Conservation (phyloP, 2,329 filamentous ascomycete genomes). For the Sclerotinia glacialis region DNA sequence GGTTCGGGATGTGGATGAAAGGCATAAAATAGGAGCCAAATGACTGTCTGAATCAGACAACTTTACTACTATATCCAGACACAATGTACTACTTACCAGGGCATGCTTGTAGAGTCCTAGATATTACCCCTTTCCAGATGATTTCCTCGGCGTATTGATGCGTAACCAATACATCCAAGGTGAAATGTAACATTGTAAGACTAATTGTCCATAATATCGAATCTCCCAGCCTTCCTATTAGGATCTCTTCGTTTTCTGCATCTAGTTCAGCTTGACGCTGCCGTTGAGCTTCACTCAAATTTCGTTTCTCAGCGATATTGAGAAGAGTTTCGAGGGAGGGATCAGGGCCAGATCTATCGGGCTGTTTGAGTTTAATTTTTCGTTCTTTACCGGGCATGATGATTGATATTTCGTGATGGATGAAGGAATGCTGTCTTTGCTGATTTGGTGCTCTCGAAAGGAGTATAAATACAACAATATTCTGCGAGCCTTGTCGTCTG, state of each 20-base stretch:
- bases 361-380: conserved; percentile 63
- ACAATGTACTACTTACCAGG: conserved; percentile 44
- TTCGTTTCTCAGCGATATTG: conserved; percentile 64
- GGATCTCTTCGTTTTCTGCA: conserved; percentile 31
- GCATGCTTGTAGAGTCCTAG: conserved; percentile 53
- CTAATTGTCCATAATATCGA: conserved; percentile 58
- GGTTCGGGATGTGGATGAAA: conserved; percentile 43
- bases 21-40: conserved; percentile 38
- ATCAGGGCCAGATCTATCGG: conserved; percentile 61
- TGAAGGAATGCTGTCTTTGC: neutral
- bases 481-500: neutral
- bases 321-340: conserved; percentile 65
- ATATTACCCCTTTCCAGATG: conserved; percentile 53
- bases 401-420: neutral
- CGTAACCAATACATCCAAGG: conserved; percentile 75
- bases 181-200: conserved; percentile 71
- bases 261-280: conserved; percentile 31
- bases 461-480: neutral
- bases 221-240: conserved; percentile 44
- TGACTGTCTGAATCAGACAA: conserved; percentile 38
- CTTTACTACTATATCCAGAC: neutral
- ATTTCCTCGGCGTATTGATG: conserved; percentile 72
- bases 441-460: neutral
- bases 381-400: conserved; percentile 34
- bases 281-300: conserved; percentile 43